phyloP scores from a whole-genome alignment of 495 filamentous ascomycete genomes.

The Aspergillus indologenus region DNA sequence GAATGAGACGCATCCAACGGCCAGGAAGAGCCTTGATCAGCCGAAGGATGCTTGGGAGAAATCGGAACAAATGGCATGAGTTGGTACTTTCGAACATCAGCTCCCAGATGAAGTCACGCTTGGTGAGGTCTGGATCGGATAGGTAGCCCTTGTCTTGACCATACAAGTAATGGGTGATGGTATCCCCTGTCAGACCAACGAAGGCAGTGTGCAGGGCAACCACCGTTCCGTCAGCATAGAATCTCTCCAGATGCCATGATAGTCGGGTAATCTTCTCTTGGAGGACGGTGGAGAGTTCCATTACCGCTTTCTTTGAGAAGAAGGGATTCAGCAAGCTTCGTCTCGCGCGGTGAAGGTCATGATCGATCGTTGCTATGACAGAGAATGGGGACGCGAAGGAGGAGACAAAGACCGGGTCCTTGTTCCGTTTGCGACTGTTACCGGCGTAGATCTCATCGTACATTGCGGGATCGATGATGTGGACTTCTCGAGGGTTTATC shows the following conservation, averaged over 20 bases:
- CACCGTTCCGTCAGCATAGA: slow-evolving; percentile 18
- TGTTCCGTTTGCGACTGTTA: slow-evolving; percentile 21
- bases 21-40: no score
- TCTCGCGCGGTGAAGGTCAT: slow-evolving; percentile 25
- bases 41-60: background rate
- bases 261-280: background rate
- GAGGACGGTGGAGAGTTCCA: background rate
- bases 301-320: slow-evolving; percentile 22
- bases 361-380: slow-evolving; percentile 16
- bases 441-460: slow-evolving; percentile 34
- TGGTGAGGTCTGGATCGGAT: background rate
- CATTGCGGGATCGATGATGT: slow-evolving; percentile 35
- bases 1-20: no score
- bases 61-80: background rate
- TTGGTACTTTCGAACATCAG: background rate
- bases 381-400: slow-evolving; percentile 14
- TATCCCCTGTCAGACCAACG: slow-evolving; percentile 36
- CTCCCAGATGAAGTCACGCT: background rate
- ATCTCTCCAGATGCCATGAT: slow-evolving; percentile 30
- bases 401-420: slow-evolving; percentile 10
- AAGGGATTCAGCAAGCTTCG: slow-evolving; percentile 22
- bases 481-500: slow-evolving; percentile 49
- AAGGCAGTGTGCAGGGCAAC: slow-evolving; percentile 39
- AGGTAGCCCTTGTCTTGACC: slow-evolving; percentile 36
- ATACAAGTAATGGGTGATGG: slow-evolving; percentile 42